Evolutionary conservation across 306 rosid species (phyloP).

Genomic region (Trichosanthes cucumerina): DNA sequence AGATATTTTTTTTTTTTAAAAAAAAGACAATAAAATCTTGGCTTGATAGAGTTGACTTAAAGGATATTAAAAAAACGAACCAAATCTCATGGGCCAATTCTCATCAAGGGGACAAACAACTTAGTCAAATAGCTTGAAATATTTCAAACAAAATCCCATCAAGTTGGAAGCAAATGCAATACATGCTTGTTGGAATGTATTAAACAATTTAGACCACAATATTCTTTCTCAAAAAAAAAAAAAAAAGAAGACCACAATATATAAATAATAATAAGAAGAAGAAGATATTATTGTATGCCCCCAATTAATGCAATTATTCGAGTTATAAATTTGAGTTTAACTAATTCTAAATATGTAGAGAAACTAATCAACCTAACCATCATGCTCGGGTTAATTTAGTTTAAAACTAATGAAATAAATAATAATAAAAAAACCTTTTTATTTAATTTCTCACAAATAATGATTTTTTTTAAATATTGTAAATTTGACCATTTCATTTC

Average conservation of each 20-base stretch:
- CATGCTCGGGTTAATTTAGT: neutral
- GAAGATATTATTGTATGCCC: neutral
- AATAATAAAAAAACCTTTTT: neutral
- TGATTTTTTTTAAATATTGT: neutral
- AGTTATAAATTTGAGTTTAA: neutral
- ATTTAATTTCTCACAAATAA: neutral
- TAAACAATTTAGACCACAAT: neutral
- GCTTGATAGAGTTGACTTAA: neutral
- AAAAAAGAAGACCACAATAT: neutral
- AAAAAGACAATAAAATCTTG: neutral
- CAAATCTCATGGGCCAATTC: neutral
- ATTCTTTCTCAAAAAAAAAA: too few relatives aligned
- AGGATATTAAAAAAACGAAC: neutral
- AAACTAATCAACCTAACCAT: neutral
- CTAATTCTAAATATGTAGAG: neutral
- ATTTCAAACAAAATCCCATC: neutral
- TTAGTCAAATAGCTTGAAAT: neutral
- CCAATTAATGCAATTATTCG: neutral
- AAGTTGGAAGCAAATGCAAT: neutral
- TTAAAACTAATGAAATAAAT: neutral
- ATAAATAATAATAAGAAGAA: neutral
- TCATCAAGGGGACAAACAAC: neutral
- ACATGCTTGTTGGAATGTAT: neutral
- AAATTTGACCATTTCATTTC: too few relatives aligned
- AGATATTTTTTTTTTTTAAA: too few relatives aligned